These are phyloP conservation scores for Cryphonectria nitschkei DNA, from an alignment of 2,329 filamentous ascomycete species.

Conservation along the genomic window DNA sequence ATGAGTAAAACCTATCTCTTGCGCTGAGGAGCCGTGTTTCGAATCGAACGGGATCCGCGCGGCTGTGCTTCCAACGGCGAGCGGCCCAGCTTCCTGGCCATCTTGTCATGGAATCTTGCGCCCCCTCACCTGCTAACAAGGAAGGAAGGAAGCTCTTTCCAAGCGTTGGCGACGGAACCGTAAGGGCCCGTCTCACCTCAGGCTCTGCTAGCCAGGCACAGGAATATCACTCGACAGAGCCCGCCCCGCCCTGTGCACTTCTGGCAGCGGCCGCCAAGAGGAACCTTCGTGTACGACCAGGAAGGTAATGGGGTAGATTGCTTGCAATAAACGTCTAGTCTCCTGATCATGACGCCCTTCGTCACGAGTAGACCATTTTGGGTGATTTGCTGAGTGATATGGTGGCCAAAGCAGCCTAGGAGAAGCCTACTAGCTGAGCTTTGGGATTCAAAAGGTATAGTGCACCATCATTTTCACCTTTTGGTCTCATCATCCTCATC, in stretches of 20 bases:
- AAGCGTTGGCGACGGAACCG: not conserved
- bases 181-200: conserved; percentile 3
- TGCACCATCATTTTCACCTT: conserved; percentile 2
- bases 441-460: too few species aligned
- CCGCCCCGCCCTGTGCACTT: not conserved
- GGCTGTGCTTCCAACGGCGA: not conserved
- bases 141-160: not conserved
- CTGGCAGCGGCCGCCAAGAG: not conserved
- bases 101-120: not conserved
- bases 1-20: not conserved
- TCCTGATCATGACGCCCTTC: not conserved
- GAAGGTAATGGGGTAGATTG: not conserved
- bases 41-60: not conserved
- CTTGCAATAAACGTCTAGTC: not conserved
- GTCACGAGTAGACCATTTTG: not conserved
- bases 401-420: not conserved
- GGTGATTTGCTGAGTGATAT: conserved; percentile 9
- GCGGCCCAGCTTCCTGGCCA: not conserved
- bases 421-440: not conserved
- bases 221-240: not conserved
- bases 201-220: not conserved
- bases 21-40: not conserved
- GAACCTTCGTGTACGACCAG: not conserved
- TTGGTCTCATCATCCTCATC: not conserved
- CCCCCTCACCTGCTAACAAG: not conserved